Percentiles rank a stretch among this genome's conserved stretches.
These are phyloP conservation scores for Microsporum ferrugineum DNA, from an alignment of 2,329 filamentous ascomycete species.

Conservation along the genomic window DNA sequence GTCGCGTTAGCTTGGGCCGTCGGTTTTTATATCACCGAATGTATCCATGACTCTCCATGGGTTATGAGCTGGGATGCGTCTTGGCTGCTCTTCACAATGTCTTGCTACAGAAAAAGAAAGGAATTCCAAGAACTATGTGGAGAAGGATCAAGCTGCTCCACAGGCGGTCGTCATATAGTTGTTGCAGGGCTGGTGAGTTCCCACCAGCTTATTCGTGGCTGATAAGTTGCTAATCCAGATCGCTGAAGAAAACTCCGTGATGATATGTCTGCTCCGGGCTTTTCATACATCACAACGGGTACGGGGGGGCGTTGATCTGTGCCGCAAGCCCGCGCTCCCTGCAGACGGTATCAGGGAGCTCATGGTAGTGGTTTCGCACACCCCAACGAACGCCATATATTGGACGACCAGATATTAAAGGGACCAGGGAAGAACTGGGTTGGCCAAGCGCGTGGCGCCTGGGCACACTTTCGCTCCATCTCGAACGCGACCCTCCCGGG, in stretches of 20 bases:
- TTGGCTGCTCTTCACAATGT: neutral
- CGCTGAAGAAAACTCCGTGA: neutral
- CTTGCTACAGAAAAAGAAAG: neutral
- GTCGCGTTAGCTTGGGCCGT: too few species aligned
- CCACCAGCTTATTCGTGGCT: neutral
- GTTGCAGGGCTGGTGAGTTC: neutral
- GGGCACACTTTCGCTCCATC: neutral
- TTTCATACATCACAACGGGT: neutral
- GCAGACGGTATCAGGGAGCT: neutral
- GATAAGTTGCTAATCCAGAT: neutral
- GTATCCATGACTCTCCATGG: neutral
- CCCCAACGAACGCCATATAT: neutral
- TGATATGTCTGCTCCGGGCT: neutral
- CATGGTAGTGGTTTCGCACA: neutral
- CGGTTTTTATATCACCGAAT: neutral
- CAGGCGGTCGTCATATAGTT: neutral
- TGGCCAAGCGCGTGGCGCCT: neutral
- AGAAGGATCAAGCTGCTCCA: neutral
- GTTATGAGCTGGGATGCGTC: neutral
- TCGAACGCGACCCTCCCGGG: neutral
- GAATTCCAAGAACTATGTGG: neutral
- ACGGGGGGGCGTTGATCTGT: neutral
- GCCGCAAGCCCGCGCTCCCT: neutral
- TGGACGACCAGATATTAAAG: neutral
- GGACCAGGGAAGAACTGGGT: neutral